Base-by-base conservation (phyloP, 1,139 yeast genomes). In the Yamadazyma dushanensis region DNA sequence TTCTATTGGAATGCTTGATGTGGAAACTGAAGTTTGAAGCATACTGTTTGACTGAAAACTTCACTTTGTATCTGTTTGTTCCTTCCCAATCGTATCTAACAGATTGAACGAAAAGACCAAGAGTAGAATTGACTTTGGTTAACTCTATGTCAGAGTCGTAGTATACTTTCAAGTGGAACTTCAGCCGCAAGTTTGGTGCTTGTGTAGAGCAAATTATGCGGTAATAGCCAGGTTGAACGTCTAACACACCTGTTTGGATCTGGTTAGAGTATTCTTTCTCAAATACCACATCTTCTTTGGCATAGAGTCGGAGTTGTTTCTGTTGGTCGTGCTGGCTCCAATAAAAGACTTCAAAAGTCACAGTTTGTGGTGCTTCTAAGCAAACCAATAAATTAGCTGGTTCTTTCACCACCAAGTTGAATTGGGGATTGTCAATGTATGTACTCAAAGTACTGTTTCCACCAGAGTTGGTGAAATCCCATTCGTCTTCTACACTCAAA, bases 381-480 rank as follows among this genome's bases (percentile, higher is more conserved):
- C 53, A 55, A 4, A 71, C 26, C 8, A 53, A 32, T 0, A 63
- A 11, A 26, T 53, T 36, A 8, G 44, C n/a, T 35, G 50, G 35
- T 41, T 49, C 24, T 11, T 35, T 29, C 35, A 59, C 49, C 40
- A 50, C 47, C 53, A 62, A 34, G 29, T 63, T 59, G 49, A 65
- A 83, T 45, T 84, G 88, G 0, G 95, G 95, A 46, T 85, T 86
- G 26, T 63, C 55, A 23, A 74, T 60, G 47, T 70, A 85, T 1
- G 74, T 58, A 2, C 76, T 61, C 29, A 64, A 45, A 0, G 73
- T 48, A 76, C 80, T 76, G 44, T 70, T 74, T 0, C 92, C 90
- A 2, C 87, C 89, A 29, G 70, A 58, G 11, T 59, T 57, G 2
- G 57, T 56, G 2, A 53, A 48, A 10, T 58, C 61, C 90, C 92